Conservation (phyloP, 2,329 filamentous ascomycete genomes). For the Cladosporium velox region DNA sequence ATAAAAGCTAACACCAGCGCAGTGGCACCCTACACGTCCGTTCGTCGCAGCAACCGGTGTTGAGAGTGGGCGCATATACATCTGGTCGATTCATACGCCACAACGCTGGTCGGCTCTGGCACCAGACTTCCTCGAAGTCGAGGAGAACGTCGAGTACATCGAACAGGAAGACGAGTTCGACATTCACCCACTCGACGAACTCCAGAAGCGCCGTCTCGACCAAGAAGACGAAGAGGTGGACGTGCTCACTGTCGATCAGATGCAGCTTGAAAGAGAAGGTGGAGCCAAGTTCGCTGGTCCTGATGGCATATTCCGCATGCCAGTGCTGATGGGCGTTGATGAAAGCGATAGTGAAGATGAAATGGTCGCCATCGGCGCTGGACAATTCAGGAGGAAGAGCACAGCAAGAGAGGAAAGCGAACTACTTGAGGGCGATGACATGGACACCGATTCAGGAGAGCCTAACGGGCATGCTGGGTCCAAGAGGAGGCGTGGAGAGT, state of each 20-base stretch:
- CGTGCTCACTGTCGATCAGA: constrained; percentile 74
- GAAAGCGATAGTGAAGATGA: constrained; percentile 97
- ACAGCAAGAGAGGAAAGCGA: constrained; percentile 53
- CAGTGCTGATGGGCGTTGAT: constrained; percentile 86
- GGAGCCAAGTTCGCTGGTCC: constrained; percentile 50
- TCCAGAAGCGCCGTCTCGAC: constrained; percentile 86
- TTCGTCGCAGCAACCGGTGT: constrained; percentile 88
- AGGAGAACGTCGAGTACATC: constrained; percentile 96
- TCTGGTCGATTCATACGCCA: constrained; percentile 93
- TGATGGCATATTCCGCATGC: constrained; percentile 72
- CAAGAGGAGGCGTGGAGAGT: constrained; percentile 29
- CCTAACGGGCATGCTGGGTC: constrained; percentile 28
- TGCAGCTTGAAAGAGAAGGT: constrained; percentile 42
- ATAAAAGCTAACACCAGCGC: constrained; percentile 22
- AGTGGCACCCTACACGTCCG: constrained; percentile 86
- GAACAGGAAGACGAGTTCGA: constrained; percentile 98
- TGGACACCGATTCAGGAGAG: constrained; percentile 25
- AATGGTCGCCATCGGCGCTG: constrained; percentile 65
- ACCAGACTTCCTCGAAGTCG: constrained; percentile 94
- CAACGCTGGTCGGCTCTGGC: constrained; percentile 97
- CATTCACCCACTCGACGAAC: constrained; percentile 91
- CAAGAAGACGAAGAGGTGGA: constrained; percentile 93
- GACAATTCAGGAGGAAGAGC: constrained; percentile 85
- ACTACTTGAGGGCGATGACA: constrained; percentile 31
- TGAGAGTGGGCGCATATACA: constrained; percentile 89